Conservation (phyloP, 495 filamentous ascomycete species). For the Penicillium alfredii region DNA sequence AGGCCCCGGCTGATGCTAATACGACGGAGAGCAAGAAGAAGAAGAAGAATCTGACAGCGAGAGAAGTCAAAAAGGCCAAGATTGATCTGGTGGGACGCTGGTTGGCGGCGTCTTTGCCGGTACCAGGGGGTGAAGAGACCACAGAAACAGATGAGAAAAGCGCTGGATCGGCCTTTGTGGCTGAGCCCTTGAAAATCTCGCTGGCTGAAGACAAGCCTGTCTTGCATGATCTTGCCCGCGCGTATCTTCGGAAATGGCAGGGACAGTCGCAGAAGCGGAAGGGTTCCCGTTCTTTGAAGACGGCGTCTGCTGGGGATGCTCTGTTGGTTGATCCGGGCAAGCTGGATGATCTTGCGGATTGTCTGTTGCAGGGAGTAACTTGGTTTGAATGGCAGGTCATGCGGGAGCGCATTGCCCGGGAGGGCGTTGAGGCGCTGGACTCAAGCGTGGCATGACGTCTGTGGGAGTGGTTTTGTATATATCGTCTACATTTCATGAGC, state of each 20-base stretch:
- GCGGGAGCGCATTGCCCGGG: constrained; percentile 40
- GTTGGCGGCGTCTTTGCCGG: constrained; percentile 28
- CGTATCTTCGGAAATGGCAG: constrained; percentile 45
- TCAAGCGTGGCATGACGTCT: too few relatives aligned
- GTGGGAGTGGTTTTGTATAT: too few relatives aligned
- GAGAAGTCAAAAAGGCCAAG: constrained; percentile 55
- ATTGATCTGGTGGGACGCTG: constrained; percentile 56
- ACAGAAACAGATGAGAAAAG: neutral
- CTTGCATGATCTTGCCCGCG: constrained; percentile 32
- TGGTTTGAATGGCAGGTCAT: constrained; percentile 83
- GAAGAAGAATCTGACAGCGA: constrained; percentile 20
- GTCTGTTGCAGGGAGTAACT: constrained; percentile 76
- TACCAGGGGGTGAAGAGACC: neutral
- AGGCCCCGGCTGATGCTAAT: constrained; percentile 1
- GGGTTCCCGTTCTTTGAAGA: constrained; percentile 7
- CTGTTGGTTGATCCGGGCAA: constrained; percentile 46
- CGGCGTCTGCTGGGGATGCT: constrained; percentile 1
- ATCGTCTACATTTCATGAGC: too few relatives aligned
- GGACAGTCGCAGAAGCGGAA: constrained; percentile 16
- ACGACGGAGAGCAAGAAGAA: constrained; percentile 15
- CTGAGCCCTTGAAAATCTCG: constrained; percentile 12
- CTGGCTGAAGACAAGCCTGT: constrained; percentile 29
- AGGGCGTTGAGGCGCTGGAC: constrained; percentile 18
- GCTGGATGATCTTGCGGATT: constrained; percentile 88
- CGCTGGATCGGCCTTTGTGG: too few relatives aligned